A percentile compares a stretch with the other conserved stretches of the same genome.
phyloP scores from a whole-genome alignment of 225 moss, liverwort and hornwort genomes.

The Physcomitrellopsis africana region DNA sequence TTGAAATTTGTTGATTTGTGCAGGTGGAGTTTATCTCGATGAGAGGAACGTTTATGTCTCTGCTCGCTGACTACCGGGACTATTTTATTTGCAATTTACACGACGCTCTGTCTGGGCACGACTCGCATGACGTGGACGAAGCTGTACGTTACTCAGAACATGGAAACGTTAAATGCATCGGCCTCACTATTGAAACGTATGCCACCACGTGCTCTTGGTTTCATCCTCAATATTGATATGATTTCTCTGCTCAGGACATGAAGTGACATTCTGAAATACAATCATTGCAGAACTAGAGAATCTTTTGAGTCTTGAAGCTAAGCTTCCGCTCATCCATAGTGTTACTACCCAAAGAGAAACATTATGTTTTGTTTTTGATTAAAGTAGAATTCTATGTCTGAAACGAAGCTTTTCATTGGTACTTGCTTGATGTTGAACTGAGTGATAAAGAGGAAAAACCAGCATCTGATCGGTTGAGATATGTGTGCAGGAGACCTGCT shows the following conservation, averaged over 20 bases:
- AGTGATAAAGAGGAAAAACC: background rate
- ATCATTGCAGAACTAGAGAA: too few relatives aligned
- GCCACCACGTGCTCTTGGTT: constrained; percentile 11
- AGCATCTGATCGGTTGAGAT: background rate
- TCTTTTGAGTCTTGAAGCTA: too few relatives aligned
- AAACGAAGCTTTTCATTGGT: background rate
- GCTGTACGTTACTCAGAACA: constrained; percentile 98
- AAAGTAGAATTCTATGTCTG: too few relatives aligned
- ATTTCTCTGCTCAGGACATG: background rate
- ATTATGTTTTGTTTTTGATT: too few relatives aligned
- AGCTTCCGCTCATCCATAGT: too few relatives aligned
- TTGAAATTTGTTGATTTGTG: constrained; percentile 30
- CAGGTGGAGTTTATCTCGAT: constrained; percentile 99
- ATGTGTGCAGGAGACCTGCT: constrained; percentile 63
- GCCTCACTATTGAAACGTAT: constrained; percentile 99
- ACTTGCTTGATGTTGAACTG: background rate
- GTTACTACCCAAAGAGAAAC: too few relatives aligned
- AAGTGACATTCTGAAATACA: too few relatives aligned
- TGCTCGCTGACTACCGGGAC: constrained; percentile 92
- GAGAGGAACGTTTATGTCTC: constrained; percentile 99
- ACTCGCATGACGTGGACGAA: constrained; percentile 84
- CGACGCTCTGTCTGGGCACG: constrained; percentile 94
- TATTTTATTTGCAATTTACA: constrained; percentile 97
- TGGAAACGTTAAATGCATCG: constrained; percentile 93
- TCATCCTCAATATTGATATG: background rate